phyloP scores from a whole-genome alignment of 2,329 filamentous ascomycete genomes.

The Aspergillus intermedius region DNA sequence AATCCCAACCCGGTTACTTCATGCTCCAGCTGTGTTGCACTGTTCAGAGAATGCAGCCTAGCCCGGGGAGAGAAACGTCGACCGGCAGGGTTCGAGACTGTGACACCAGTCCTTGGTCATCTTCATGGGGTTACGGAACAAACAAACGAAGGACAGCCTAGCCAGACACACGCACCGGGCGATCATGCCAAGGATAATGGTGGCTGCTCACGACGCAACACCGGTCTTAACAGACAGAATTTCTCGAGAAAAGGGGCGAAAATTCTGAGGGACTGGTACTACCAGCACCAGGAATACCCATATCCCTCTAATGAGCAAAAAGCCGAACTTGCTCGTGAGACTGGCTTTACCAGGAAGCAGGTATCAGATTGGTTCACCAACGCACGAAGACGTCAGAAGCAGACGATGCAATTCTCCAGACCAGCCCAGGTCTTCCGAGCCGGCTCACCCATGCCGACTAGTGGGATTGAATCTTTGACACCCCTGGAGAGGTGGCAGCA shows the following conservation, averaged over 20 bases:
- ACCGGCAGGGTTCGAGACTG: constrained; percentile 43
- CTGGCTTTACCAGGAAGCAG: constrained; percentile 42
- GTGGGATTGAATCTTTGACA: constrained; percentile 33
- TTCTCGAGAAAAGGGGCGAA: constrained; percentile 42
- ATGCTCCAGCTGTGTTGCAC: constrained; percentile 47
- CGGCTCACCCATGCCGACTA: constrained; percentile 41
- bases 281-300: constrained; percentile 40
- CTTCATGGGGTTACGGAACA: constrained; percentile 45
- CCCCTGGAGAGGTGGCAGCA: constrained; percentile 43
- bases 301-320: constrained; percentile 47
- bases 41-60: constrained; percentile 47
- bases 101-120: constrained; percentile 43
- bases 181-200: neutral
- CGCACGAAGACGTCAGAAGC: constrained; percentile 43
- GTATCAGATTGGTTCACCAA: constrained; percentile 49
- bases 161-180: neutral
- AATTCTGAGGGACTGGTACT: constrained; percentile 43
- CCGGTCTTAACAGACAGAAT: constrained; percentile 20
- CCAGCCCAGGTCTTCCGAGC: constrained; percentile 27
- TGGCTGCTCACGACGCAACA: neutral
- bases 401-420: constrained; percentile 20
- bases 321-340: constrained; percentile 32
- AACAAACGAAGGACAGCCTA: constrained; percentile 14
- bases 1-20: constrained; percentile 46
- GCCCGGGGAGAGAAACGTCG: constrained; percentile 41